Base-by-base conservation (phyloP, 139 green algal genomes). In the Tetradesmus lagerheimii region DNA sequence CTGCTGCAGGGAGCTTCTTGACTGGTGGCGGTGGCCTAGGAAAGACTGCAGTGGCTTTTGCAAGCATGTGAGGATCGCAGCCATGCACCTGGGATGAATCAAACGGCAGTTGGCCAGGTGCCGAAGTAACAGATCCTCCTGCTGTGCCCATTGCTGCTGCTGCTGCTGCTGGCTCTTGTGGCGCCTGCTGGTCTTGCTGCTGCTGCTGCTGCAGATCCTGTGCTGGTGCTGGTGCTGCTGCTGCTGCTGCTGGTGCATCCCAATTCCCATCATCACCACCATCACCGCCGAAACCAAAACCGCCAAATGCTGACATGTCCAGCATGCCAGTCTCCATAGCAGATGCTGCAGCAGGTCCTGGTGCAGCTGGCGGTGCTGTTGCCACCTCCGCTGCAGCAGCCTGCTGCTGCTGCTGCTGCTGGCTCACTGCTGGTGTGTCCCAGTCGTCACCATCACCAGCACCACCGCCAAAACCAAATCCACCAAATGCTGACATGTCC, bases 401-500 rank as follows among this genome's bases (percentile, higher is more conserved):
- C 31, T 78, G 67, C 14, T 29, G 39, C 25, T 66, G 2, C 43
- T 39, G 80, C 80, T 86, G 80, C 43, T 85, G 75, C 75, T 50
- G 34, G 45, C 9, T 37, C 35, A 12, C 41, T 57, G 34, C 27
- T 25, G 41, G 62, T 20, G 20, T n/a, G 31, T 38, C 84, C 82
- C 74, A 78, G 0, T 47, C 53, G 39, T 81, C 39, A 35, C 67
- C 82, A 11, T 1, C 67, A 27, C 80, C 80, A 85, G 35, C 81
- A 47, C 23, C 50, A 50, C 12, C 50, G 39, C 85, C 79, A 87
- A 64, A 64, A 6, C 87, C 87, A 62, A 91, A 88, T 3, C 78
- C 85, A 18, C 87, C 88, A 82, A 94, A 92, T 4, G 92, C 87
- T 8, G 86, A 89, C 91, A 94, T 91, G 62, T 91, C 89, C 12